Base-by-base conservation (phyloP, 805 yeast species). In the Saccharomycopsis malanga region DNA sequence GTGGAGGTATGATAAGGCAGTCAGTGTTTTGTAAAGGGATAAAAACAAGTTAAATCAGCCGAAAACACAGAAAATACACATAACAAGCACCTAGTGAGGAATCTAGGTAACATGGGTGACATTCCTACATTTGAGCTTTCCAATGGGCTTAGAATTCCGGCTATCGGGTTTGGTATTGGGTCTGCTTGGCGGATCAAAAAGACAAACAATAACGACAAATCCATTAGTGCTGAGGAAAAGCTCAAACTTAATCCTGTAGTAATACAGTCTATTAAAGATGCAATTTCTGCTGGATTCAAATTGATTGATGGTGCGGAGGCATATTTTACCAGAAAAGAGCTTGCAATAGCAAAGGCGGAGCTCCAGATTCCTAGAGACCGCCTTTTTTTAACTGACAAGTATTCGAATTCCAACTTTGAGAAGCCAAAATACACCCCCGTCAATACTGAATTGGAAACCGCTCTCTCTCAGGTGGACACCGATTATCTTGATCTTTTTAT, bases 401-500 rank as follows among this genome's bases (percentile, higher is more conserved):
- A 88, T 56, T 87, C 96, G 96, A 87, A 87, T 73, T 74, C 70
- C 56, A 86, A 62, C 75, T 96, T 87, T 66, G 76, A 76, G 61
- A 89, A 89, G 56, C 74, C 79, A 54, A 76, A 79, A 1, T 61
- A 68, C 76, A 61, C 58, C 63, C 67, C 12, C 64, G 68, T 10
- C 64, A 64, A 63, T 30, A 73, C 58, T 2, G 67, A 72, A 0
- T 61, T 74, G 39, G 61, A 65, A 10, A 51, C 48, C 2, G 62
- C 73, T 3, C 66, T 76, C 59, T 55, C 64, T 54, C 58, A 59
- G 20, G 55, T 72, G 52, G 64, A 66, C 10, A 46, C 69, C 20
- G 74, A 72, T 15, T 71, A 74, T 50, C 73, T 76, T 45, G 81
- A 77, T 57, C 61, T 77, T 53, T 76, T 72, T 54, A 61, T 77